Evolutionary conservation across 2,329 filamentous ascomycete genomes (phyloP).

Genomic region (Trichoderma arundinaceum): DNA sequence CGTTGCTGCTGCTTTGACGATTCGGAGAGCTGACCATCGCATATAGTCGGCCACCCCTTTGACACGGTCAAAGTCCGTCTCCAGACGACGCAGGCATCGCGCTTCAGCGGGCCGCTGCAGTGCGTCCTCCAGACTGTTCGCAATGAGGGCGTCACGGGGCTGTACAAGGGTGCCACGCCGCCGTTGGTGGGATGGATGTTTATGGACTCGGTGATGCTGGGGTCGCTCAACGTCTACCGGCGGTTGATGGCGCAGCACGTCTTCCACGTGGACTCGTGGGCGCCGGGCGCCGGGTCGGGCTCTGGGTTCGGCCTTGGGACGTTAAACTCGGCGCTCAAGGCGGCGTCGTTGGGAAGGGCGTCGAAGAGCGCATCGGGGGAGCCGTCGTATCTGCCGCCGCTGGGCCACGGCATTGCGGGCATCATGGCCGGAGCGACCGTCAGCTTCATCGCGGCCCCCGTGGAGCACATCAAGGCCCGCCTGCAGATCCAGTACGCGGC

Average conservation of each 20-base stretch:
- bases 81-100: conserved; percentile 78
- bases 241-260: conserved; percentile 80
- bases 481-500: conserved; percentile 93
- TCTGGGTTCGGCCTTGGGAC: conserved; percentile 33
- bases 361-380: conserved; percentile 35
- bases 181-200: conserved; percentile 98
- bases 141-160: conserved; percentile 80
- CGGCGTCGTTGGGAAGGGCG: no score
- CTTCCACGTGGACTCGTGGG: conserved; percentile 60
- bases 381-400: conserved; percentile 64
- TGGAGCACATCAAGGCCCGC: conserved; percentile 93
- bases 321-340: not conserved
- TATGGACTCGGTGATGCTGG: conserved; percentile 92
- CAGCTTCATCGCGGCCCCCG: conserved; percentile 87
- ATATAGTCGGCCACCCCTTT: conserved; percentile 72
- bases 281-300: conserved; percentile 38
- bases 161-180: conserved; percentile 95
- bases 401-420: conserved; percentile 88
- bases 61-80: conserved; percentile 97
- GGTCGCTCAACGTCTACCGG: conserved; percentile 88
- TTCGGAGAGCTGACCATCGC: not conserved
- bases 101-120: conserved; percentile 85
- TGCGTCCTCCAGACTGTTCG: conserved; percentile 84
- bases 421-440: conserved; percentile 88
- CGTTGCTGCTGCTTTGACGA: no score